Evolutionary conservation across 2,329 filamentous ascomycete species (phyloP).

Genomic region (Diaporthe aspalathi): DNA sequence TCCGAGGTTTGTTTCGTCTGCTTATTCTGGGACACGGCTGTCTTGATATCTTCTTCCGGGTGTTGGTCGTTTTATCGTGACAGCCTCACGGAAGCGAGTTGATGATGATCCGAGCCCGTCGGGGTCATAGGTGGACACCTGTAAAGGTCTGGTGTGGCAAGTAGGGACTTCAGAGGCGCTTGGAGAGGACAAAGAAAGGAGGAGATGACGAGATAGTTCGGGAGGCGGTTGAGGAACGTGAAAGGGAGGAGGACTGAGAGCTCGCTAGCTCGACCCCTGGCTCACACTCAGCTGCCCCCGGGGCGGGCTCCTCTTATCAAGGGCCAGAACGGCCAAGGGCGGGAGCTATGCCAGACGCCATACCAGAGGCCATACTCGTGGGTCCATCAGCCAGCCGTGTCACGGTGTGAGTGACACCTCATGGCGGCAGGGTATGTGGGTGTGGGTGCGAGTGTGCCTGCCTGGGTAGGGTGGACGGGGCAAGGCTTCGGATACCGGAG

Average conservation of each 20-base stretch:
- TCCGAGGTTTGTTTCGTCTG: no score
- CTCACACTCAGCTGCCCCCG: conserved; percentile 1
- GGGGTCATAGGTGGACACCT: neutral
- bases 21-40: neutral
- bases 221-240: neutral
- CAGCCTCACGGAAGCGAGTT: conserved; percentile 23
- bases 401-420: conserved; percentile 23
- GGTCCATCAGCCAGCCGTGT: neutral
- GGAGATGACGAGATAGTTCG: conserved; percentile 1
- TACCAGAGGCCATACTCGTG: conserved; percentile 19
- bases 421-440: conserved; percentile 3
- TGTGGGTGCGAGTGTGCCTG: conserved; percentile 32
- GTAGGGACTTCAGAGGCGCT: conserved; percentile 21
- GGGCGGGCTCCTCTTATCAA: conserved; percentile 15
- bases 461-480: conserved; percentile 27
- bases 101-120: neutral
- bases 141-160: conserved; percentile 29
- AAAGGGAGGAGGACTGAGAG: conserved; percentile 22
- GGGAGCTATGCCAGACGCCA: conserved; percentile 33
- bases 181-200: conserved; percentile 12
- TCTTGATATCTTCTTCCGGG: neutral
- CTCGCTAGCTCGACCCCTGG: conserved; percentile 25
- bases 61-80: neutral
- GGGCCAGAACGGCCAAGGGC: conserved; percentile 24
- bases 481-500: conserved; percentile 1